Evolutionary conservation across 2,329 filamentous ascomycete genomes (phyloP).

Genomic region (Microdochium bolleyi): DNA sequence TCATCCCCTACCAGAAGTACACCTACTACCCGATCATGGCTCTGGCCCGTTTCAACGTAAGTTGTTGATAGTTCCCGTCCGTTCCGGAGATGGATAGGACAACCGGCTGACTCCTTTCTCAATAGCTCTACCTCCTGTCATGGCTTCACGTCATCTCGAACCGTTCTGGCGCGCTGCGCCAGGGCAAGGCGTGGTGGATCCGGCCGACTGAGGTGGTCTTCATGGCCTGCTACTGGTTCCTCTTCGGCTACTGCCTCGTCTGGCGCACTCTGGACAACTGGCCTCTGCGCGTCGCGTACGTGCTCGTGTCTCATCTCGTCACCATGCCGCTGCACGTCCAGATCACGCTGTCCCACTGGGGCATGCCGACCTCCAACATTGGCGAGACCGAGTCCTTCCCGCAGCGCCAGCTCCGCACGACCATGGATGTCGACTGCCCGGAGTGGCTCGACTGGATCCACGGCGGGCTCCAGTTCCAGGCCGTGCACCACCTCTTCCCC

Average conservation of each 20-base stretch:
- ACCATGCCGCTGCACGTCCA: constrained; percentile 65
- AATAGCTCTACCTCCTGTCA: constrained; percentile 51
- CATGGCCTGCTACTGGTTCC: constrained; percentile 57
- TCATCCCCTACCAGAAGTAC: constrained; percentile 55
- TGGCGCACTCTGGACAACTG: constrained; percentile 52
- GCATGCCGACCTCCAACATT: constrained; percentile 60
- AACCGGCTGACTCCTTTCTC: too few relatives aligned
- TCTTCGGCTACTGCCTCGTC: constrained; percentile 59
- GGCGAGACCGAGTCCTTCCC: constrained; percentile 59
- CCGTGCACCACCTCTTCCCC: constrained; percentile 62
- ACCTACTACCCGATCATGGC: constrained; percentile 62
- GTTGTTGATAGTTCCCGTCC: too few relatives aligned
- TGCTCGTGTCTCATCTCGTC: constrained; percentile 56
- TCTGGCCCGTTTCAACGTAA: constrained; percentile 58
- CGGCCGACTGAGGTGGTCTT: constrained; percentile 57
- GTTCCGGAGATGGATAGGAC: too few relatives aligned
- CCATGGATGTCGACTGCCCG: constrained; percentile 68
- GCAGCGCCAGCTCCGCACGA: constrained; percentile 62
- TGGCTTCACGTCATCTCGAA: constrained; percentile 56
- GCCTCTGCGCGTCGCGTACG: constrained; percentile 49
- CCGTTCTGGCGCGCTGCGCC: constrained; percentile 46
- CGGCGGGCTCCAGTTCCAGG: constrained; percentile 66
- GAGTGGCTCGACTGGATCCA: constrained; percentile 66
- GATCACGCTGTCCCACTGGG: constrained; percentile 64
- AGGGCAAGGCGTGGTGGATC: constrained; percentile 55